Conservation (phyloP, 2,329 filamentous ascomycete species). For the Apiospora phragmitis region DNA sequence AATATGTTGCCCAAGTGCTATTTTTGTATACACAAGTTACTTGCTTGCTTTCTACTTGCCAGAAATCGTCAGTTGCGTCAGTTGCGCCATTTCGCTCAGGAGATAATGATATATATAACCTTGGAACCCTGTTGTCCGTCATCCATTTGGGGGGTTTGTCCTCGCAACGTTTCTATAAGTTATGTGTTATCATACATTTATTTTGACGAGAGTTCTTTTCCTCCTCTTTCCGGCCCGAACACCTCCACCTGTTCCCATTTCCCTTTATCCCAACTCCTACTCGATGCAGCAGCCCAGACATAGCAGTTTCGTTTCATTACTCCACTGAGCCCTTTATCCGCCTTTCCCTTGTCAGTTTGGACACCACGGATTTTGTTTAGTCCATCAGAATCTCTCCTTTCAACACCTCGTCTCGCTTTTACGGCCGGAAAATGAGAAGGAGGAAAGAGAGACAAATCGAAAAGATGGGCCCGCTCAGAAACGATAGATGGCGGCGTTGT, state of each 20-base stretch:
- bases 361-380: neutral
- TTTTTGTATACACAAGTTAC: neutral
- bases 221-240: neutral
- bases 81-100: neutral
- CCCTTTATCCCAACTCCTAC: neutral
- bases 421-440: neutral
- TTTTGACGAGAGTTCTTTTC: neutral
- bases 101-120: neutral
- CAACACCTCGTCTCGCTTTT: neutral
- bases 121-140: neutral
- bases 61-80: neutral
- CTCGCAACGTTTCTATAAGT: neutral
- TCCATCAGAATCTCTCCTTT: neutral
- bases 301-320: neutral
- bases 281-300: neutral
- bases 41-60: neutral
- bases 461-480: neutral
- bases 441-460: neutral
- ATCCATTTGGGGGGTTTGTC: neutral
- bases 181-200: slow-evolving; percentile 7
- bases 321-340: neutral
- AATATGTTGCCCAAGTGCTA: neutral
- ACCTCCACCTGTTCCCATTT: neutral
- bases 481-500: neutral
- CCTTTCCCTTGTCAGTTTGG: neutral